These are phyloP conservation scores for Theileria orientalis DNA, from an alignment of 169 alveolate genomes.

Conservation along the genomic window DNA sequence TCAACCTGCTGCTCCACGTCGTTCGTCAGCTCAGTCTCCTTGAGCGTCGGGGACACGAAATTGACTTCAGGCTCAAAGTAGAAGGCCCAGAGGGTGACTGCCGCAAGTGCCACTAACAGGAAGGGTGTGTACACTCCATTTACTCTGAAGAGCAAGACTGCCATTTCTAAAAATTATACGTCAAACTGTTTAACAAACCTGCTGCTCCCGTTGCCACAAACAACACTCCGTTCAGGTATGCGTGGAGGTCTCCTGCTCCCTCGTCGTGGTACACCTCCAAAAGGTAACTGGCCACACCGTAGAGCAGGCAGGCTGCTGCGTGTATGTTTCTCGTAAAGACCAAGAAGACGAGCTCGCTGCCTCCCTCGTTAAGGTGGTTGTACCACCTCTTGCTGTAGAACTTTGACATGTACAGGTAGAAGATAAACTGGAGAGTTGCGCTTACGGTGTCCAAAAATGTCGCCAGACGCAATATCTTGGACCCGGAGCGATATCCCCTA, in stretches of 20 bases:
- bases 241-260: slow-evolving; percentile 91
- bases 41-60: slow-evolving; percentile 88
- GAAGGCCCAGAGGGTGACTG: slow-evolving; percentile 86
- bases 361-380: slow-evolving; percentile 86
- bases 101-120: slow-evolving; percentile 81
- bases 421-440: slow-evolving; percentile 86
- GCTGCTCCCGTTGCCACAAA: slow-evolving; percentile 80
- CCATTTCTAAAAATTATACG: slow-evolving; percentile 36
- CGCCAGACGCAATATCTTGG: slow-evolving; percentile 86
- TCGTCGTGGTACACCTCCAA: slow-evolving; percentile 90
- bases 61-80: slow-evolving; percentile 89
- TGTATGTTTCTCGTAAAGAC: slow-evolving; percentile 84
- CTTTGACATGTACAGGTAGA: slow-evolving; percentile 85
- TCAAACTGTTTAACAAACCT: slow-evolving; percentile 57
- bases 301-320: slow-evolving; percentile 83
- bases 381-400: slow-evolving; percentile 86
- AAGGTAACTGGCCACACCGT: slow-evolving; percentile 86
- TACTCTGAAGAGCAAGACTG: slow-evolving; percentile 49
- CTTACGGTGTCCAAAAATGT: slow-evolving; percentile 88
- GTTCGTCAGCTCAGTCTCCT: slow-evolving; percentile 89
- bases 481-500: slow-evolving; percentile 91
- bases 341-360: slow-evolving; percentile 86
- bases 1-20: slow-evolving; percentile 92
- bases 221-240: slow-evolving; percentile 85
- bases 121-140: slow-evolving; percentile 52